Evolutionary conservation across 1,139 yeast genomes (phyloP), one percentile per base, ranked within the genome.

Genomic region (Protomyces pachydermus): DNA sequence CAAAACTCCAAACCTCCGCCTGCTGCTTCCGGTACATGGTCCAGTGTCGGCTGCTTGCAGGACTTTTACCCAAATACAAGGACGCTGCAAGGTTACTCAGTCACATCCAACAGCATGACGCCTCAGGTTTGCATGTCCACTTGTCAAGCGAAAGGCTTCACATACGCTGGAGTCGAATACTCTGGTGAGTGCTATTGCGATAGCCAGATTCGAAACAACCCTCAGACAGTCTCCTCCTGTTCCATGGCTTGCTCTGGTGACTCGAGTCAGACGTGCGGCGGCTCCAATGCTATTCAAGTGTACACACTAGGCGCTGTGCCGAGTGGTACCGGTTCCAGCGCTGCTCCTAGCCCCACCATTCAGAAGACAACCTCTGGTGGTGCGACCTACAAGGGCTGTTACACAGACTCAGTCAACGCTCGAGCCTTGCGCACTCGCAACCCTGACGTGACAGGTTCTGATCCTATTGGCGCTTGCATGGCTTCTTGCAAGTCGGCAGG

Each of bases 401-500:
- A 32, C 54, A 38, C 38, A 48, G 60, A 56, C 54, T 14, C n/a
- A 2, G 54, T 56, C 34, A 56, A 56, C 14, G 48, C 48, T 12
- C 60, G 60, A 9, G 60, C 60, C 28, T 39, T 56, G 28, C 45
- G 48, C 20, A 48, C 35, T 16, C 52, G 52, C 18, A 10, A n/a
- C 4, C 18, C 48, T 10, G 48, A 42, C 12, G 48, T 42, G 23
- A 42, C 48, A 3, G 48, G 48, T 20, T 42, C 48, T n/a, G 48
- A 42, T 42, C 48, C 48, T 18, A 18, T 42, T 6, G 16, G 23
- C 25, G 56, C 57, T 9, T 61, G 65, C 25, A 28, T 61, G 20
- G 25, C 53, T 10, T 54, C 56, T n/a, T 51, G 61, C 42, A 52
- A 56, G 34, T n/a, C 62, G 3, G 48, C 39, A 8, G 66, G 65